A percentile compares a stretch with the other conserved stretches of the same genome.
Evolutionary conservation across 768 basidiomycete species (phyloP).

Genomic region (Macrolepiota fuliginosa): DNA sequence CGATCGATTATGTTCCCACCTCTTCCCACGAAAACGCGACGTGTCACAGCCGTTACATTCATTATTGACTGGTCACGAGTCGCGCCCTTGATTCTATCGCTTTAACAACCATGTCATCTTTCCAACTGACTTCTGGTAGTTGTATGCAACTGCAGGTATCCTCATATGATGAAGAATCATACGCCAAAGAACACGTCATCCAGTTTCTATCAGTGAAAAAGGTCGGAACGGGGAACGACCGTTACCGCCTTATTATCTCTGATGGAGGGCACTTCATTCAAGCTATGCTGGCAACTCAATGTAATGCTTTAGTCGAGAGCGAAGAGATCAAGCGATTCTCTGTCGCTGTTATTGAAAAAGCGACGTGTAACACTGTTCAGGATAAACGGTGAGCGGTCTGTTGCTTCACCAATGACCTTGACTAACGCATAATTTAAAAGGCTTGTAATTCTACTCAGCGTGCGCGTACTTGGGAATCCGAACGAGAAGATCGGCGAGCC

Average conservation of each 20-base stretch:
- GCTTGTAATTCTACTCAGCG: conserved; percentile 74
- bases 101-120: conserved; percentile 29
- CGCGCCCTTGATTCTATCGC: conserved; percentile 19
- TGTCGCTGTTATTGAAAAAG: conserved; percentile 67
- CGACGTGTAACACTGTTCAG: conserved; percentile 82
- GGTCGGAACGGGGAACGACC: conserved; percentile 52
- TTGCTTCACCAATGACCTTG: conserved; percentile 1
- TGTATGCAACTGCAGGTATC: conserved; percentile 48
- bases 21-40: conserved; percentile 17
- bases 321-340: conserved; percentile 62
- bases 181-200: conserved; percentile 48
- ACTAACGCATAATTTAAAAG: conserved; percentile 33
- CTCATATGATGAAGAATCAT: conserved; percentile 38
- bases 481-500: conserved; percentile 75
- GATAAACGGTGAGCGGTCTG: conserved; percentile 65
- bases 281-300: conserved; percentile 92
- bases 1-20: too few species aligned
- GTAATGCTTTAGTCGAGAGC: conserved; percentile 72
- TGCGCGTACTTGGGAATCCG: conserved; percentile 52
- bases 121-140: conserved; percentile 59
- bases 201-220: conserved; percentile 86
- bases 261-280: conserved; percentile 88
- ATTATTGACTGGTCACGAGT: background rate
- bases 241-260: conserved; percentile 82
- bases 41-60: conserved; percentile 14